A percentile compares a stretch with the other conserved stretches of the same genome.
Conservation (phyloP, 192 early-diverging fungal genomes). For the Backusella sp. region DNA sequence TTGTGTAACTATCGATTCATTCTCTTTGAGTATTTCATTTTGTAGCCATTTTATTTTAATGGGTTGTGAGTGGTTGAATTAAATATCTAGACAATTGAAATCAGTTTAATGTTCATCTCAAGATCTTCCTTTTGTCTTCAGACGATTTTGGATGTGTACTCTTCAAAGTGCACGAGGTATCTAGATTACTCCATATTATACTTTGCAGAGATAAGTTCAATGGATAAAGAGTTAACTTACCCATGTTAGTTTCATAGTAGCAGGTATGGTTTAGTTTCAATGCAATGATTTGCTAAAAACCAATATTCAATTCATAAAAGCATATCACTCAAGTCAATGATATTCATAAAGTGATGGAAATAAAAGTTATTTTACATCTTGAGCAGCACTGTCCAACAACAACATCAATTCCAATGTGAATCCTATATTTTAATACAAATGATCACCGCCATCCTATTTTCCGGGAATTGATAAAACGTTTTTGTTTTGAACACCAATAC, state of each 20-base stretch:
- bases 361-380: background rate
- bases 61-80: background rate
- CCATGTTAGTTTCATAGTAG: background rate
- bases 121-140: background rate
- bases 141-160: background rate
- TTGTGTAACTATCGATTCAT: background rate
- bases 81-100: background rate
- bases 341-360: background rate
- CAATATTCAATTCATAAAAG: background rate
- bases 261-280: background rate
- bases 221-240: background rate
- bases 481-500: background rate
- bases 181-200: background rate
- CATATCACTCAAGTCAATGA: background rate
- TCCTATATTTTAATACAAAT: background rate
- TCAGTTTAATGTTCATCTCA: background rate
- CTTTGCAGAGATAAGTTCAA: background rate
- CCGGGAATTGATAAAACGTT: background rate
- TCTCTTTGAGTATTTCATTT: background rate
- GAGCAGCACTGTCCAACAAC: no score
- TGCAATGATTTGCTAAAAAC: no score
- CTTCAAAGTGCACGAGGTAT: background rate
- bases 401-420: background rate
- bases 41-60: background rate
- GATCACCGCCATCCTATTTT: background rate